phyloP scores from a whole-genome alignment of 2,329 filamentous ascomycete genomes.

The Bretziella fagacearum region DNA sequence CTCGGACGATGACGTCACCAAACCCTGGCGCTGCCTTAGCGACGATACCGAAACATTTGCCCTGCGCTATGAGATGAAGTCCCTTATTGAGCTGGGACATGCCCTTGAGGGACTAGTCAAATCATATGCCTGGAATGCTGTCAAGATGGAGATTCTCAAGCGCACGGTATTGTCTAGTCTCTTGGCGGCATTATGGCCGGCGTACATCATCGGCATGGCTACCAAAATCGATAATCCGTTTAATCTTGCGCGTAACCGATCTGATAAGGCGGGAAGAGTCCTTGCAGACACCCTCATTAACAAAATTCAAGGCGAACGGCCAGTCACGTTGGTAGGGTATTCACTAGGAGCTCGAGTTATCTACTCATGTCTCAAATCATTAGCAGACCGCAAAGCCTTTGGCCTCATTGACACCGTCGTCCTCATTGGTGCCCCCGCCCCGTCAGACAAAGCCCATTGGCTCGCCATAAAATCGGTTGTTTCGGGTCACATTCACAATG shows the following conservation, averaged over 20 bases:
- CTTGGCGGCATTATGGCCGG: conserved; percentile 52
- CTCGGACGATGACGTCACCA: conserved; percentile 54
- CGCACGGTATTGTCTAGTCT: conserved; percentile 52
- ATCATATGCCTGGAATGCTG: conserved; percentile 56
- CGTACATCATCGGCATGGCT: conserved; percentile 48
- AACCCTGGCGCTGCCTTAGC: conserved; percentile 63
- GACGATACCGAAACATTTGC: conserved; percentile 66
- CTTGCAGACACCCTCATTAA: conserved; percentile 72
- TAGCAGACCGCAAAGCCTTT: conserved; percentile 65
- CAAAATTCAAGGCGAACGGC: conserved; percentile 63
- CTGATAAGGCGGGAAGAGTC: conserved; percentile 63
- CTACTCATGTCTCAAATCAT: conserved; percentile 58
- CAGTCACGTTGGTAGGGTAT: conserved; percentile 66
- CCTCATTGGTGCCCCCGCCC: conserved; percentile 64
- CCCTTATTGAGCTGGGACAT: conserved; percentile 58
- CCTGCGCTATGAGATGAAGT: conserved; percentile 64
- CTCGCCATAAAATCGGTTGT: conserved; percentile 60
- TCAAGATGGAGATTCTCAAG: conserved; percentile 59
- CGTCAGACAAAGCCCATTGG: conserved; percentile 58
- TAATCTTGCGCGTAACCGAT: conserved; percentile 55
- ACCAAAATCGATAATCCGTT: conserved; percentile 68
- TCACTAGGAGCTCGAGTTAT: conserved; percentile 69
- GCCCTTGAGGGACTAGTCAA: conserved; percentile 55
- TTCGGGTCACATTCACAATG: conserved; percentile 68
- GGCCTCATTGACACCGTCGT: conserved; percentile 72